phyloP scores from a whole-genome alignment of 805 yeast genomes.

The Yueomyces sp. region DNA sequence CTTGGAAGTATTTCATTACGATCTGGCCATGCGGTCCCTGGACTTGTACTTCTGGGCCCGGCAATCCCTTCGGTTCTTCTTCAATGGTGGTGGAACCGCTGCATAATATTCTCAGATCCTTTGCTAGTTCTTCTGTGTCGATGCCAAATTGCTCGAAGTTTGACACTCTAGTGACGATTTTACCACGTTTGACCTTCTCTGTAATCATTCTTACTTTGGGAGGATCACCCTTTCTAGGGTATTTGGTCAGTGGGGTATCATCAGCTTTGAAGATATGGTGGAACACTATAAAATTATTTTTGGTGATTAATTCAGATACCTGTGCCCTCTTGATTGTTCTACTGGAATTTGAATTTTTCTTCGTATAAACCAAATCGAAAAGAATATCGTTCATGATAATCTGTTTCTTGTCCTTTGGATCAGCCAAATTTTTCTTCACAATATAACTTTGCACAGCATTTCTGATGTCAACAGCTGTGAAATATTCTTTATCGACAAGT shows the following conservation, averaged over 20 bases:
- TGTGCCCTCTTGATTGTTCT: conserved; percentile 30
- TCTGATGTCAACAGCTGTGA: conserved; percentile 42
- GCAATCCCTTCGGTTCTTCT: conserved; percentile 38
- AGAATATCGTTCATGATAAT: conserved; percentile 45
- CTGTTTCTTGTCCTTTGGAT: conserved; percentile 36
- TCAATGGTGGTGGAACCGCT: conserved; percentile 80
- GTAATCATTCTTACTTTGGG: conserved; percentile 58
- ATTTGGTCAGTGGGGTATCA: conserved; percentile 29
- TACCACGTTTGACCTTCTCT: conserved; percentile 71
- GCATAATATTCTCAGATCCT: conserved; percentile 61
- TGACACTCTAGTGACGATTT: conserved; percentile 57
- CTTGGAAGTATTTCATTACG: conserved; percentile 42
- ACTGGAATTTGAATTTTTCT: conserved; percentile 19
- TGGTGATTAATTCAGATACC: conserved; percentile 30
- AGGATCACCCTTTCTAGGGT: conserved; percentile 46
- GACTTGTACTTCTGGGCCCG: conserved; percentile 56
- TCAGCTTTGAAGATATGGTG: conserved; percentile 31
- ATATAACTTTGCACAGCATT: conserved; percentile 44
- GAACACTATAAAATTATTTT: conserved; percentile 34
- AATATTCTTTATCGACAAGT: conserved; percentile 28
- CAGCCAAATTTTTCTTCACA: conserved; percentile 34
- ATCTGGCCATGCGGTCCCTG: conserved; percentile 79
- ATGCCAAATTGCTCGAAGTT: conserved; percentile 59
- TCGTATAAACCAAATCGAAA: conserved; percentile 23
- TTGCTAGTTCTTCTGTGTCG: conserved; percentile 51